phyloP scores from a whole-genome alignment of 306 rosid genomes.

The Spatholobus suberectus region DNA sequence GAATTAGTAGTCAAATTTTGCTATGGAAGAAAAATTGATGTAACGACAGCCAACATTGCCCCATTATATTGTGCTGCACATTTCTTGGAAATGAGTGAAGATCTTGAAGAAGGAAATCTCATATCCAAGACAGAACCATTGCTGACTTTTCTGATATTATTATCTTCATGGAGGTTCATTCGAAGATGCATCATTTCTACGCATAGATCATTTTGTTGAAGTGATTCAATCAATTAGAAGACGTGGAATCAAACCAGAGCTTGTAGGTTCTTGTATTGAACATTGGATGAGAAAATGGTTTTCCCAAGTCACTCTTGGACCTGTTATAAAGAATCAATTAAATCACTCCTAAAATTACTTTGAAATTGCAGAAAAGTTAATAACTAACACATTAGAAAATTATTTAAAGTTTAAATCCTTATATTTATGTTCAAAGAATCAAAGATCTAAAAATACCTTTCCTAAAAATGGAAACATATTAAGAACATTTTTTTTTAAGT shows the following conservation, averaged over 20 bases:
- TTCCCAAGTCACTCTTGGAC: conserved; percentile 46
- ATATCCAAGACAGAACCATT: conserved; percentile 70
- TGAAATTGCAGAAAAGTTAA: too few relatives aligned
- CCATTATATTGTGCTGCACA: conserved; percentile 72
- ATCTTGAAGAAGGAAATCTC: conserved; percentile 70
- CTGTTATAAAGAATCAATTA: too few relatives aligned
- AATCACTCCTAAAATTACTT: too few relatives aligned
- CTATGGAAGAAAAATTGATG: conserved; percentile 78
- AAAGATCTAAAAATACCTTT: too few relatives aligned
- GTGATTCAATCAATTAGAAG: conserved; percentile 64
- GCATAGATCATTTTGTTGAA: conserved; percentile 78
- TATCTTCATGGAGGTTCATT: conserved; percentile 85
- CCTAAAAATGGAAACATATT: too few relatives aligned
- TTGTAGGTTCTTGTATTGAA: conserved; percentile 74
- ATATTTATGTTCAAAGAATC: too few relatives aligned
- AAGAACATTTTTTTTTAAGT: too few relatives aligned
- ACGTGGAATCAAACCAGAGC: conserved; percentile 56
- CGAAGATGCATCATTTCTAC: conserved; percentile 60
- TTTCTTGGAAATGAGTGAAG: conserved; percentile 85
- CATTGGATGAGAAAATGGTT: conserved; percentile 72
- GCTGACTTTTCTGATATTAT: conserved; percentile 60
- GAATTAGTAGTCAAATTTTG: conserved; percentile 75
- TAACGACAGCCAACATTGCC: conserved; percentile 61
- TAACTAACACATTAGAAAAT: too few relatives aligned
- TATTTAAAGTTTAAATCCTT: too few relatives aligned